phyloP scores from a whole-genome alignment of 257 asterid species.

The Cinchona pubescens region DNA sequence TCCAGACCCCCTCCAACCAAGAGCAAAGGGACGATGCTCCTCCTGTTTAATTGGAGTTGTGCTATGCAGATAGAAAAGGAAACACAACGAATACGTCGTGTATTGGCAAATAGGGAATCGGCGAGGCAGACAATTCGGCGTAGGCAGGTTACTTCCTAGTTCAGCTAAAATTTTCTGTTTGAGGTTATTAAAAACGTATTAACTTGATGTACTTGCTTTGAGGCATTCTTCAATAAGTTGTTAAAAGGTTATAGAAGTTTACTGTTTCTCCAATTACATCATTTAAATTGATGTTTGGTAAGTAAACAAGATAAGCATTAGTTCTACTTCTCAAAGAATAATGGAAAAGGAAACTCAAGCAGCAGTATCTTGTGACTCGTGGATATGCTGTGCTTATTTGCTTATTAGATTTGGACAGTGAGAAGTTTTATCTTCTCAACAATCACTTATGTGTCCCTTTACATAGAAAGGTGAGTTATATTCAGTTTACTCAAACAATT shows the following conservation, averaged over 20 bases:
- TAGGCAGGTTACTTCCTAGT: conserved; percentile 56
- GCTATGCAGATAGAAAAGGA: conserved; percentile 62
- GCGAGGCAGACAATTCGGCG: conserved; percentile 89
- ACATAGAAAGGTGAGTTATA: not conserved
- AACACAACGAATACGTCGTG: conserved; percentile 52
- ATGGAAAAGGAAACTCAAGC: not conserved
- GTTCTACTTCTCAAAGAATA: not conserved
- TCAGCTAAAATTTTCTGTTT: not conserved
- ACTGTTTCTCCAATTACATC: not conserved
- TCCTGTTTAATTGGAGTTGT: not conserved
- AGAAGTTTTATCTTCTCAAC: no score
- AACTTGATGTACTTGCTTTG: not conserved
- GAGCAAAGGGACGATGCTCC: not conserved
- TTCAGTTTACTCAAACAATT: not conserved
- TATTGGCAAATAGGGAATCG: conserved; percentile 84
- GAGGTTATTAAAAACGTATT: not conserved
- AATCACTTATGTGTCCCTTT: not conserved
- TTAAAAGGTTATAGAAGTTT: not conserved
- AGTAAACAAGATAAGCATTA: not conserved
- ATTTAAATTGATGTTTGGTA: not conserved
- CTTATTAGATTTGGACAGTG: not conserved
- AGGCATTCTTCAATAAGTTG: not conserved
- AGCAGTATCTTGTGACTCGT: not conserved
- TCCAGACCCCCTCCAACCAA: not conserved
- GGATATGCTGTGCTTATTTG: not conserved